Base-by-base conservation (phyloP, 352 stramenopile genomes). In the Blastocystis sp. region DNA sequence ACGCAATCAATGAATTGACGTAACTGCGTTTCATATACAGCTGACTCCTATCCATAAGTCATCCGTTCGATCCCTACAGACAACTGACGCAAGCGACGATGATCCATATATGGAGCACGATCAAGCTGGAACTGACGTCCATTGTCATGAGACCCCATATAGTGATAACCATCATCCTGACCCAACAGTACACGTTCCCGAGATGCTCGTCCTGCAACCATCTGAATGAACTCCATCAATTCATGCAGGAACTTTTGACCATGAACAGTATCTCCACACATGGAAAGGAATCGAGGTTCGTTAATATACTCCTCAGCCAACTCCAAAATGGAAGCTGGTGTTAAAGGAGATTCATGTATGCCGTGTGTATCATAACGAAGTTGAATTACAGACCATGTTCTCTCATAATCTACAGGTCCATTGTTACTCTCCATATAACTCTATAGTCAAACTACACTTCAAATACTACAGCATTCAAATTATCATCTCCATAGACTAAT, bases 401-500 rank as follows among this genome's bases (percentile, higher is more conserved):
- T 93, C 51, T 96, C 91, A 86, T 98, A 98, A 87, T 99, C 93
- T 29, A 98, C 95, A 0, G 96, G 96, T 39, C 94, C 91, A 86
- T 97, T 95, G 88, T 95, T 93, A 52, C 91, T 91, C 88, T 96
- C 94, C 90, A 92, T 92, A 42, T 54, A 83, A 27, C 71, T 83
- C 71, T 83, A 35, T 54, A 24, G 29, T 88, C 27, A 87, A 39
- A 19, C 4, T 5, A 16, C 32, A 14, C 4, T 29, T 3, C 21
- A 11, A 9, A 0, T 9, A 1, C 24, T 63, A 83, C 71, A 35
- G 97, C 96, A 90, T 98, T 98, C 65, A 99, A 89, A 16, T 95
- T 95, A 90, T 99, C 97, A 88, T 99, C 97, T 83, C 97, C 97
- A 88, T 99, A 99, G 1, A 92, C 95, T 87, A 99, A 98, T 90